Conservation (phyloP, 2,329 filamentous ascomycete genomes). For the Leptographium wingfieldii region DNA sequence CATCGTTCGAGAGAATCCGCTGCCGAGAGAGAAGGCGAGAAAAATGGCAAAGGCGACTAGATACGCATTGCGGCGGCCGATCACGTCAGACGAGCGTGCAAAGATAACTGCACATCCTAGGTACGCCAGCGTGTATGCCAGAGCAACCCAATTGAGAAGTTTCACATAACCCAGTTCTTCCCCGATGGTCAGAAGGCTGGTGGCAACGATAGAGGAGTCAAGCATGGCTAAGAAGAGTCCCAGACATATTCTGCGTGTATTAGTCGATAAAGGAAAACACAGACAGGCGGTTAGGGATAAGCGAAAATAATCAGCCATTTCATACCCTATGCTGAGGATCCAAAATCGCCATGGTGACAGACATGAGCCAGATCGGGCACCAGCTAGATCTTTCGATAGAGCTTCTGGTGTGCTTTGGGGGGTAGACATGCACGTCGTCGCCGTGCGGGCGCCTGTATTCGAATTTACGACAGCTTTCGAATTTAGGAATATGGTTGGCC, state of each 20-base stretch:
- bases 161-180: slow-evolving; percentile 33
- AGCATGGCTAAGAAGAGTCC: slow-evolving; percentile 46
- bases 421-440: background rate
- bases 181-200: slow-evolving; percentile 42
- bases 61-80: slow-evolving; percentile 41
- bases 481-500: too few species aligned
- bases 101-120: slow-evolving; percentile 44
- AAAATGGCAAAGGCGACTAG: slow-evolving; percentile 39
- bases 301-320: background rate
- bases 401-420: too few species aligned
- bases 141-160: slow-evolving; percentile 39
- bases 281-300: background rate
- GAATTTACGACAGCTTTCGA: background rate
- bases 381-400: background rate
- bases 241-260: slow-evolving; percentile 27
- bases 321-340: slow-evolving; percentile 10
- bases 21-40: slow-evolving; percentile 42
- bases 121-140: slow-evolving; percentile 44
- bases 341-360: slow-evolving; percentile 11
- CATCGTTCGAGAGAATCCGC: slow-evolving; percentile 32
- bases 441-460: background rate
- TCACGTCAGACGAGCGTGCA: slow-evolving; percentile 39
- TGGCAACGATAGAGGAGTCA: slow-evolving; percentile 49
- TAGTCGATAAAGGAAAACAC: background rate
- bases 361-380: background rate